Conservation (phyloP, 768 basidiomycete genomes). For the Leccinellum rugosiceps region DNA sequence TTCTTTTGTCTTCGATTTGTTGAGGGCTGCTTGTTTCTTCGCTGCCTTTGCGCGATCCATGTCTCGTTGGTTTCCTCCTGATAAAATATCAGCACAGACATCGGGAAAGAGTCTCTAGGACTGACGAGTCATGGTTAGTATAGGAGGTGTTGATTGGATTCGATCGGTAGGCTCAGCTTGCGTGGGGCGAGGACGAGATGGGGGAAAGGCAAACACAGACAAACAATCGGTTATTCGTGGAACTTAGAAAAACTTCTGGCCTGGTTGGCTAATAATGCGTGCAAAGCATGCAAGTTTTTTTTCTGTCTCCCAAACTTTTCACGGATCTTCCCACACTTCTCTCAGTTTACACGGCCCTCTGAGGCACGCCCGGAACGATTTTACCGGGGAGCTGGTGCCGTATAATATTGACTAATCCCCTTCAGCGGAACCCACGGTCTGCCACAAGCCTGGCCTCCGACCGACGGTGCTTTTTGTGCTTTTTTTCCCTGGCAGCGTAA, state of each 20-base stretch:
- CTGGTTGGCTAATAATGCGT: too few relatives aligned
- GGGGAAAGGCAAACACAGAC: slow-evolving; percentile 17
- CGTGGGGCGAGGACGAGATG: not conserved
- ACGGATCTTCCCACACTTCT: slow-evolving; percentile 10
- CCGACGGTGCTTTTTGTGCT: not conserved
- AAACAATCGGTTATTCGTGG: slow-evolving; percentile 18
- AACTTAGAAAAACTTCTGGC: not conserved
- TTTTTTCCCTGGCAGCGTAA: slow-evolving; percentile 3
- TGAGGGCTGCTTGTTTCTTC: slow-evolving; percentile 57
- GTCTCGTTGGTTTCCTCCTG: slow-evolving; percentile 84
- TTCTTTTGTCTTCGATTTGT: slow-evolving; percentile 67
- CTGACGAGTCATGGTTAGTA: slow-evolving; percentile 53
- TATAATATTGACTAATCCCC: not conserved
- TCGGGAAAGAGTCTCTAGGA: slow-evolving; percentile 8
- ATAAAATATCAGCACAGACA: slow-evolving; percentile 11
- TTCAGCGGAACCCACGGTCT: slow-evolving; percentile 4
- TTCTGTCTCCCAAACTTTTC: not conserved
- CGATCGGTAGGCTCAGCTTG: slow-evolving; percentile 7
- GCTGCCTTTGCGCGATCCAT: slow-evolving; percentile 68
- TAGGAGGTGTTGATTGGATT: not conserved
- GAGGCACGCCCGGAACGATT: slow-evolving; percentile 3
- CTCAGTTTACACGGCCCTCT: slow-evolving; percentile 9
- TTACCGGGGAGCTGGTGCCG: slow-evolving; percentile 10
- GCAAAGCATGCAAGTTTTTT: not conserved
- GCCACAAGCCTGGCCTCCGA: not conserved